These are phyloP conservation scores for Cutaneotrichosporon daszewskae DNA, from an alignment of 1,284 basidiomycete genomes.

Conservation along the genomic window DNA sequence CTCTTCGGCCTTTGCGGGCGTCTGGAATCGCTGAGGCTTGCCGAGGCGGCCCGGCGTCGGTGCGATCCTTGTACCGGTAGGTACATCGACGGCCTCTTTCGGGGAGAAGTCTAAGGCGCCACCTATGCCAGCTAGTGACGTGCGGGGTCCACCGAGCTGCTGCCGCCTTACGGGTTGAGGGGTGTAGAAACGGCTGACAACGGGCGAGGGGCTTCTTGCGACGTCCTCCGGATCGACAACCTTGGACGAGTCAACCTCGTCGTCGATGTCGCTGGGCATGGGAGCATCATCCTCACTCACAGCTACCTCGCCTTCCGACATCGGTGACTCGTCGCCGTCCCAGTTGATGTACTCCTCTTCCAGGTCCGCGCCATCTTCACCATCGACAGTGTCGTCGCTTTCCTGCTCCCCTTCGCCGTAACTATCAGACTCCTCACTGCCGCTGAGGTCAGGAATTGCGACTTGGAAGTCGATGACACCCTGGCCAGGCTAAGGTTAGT, in stretches of 20 bases:
- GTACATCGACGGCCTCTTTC: too few relatives aligned
- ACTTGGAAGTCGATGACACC: conserved; percentile 16
- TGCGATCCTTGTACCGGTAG: conserved; percentile 4
- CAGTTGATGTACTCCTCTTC: conserved; percentile 6
- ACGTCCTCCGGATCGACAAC: conserved; percentile 1
- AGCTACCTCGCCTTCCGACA: neutral
- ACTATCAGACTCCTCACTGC: conserved; percentile 6
- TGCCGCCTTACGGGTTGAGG: conserved; percentile 28
- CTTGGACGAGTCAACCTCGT: conserved; percentile 4
- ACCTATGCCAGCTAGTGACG: conserved; percentile 18
- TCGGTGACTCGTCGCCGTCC: conserved; percentile 4
- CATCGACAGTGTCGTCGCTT: neutral
- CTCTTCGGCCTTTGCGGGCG: neutral
- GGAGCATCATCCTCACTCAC: neutral
- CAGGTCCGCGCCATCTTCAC: conserved; percentile 2
- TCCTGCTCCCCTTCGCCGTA: conserved; percentile 1
- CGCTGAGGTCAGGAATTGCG: conserved; percentile 3
- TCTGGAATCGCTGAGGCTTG: conserved; percentile 3
- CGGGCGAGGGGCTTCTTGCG: neutral
- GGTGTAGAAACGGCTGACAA: conserved; percentile 26
- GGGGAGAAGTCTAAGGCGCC: too few relatives aligned
- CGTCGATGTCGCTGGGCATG: conserved; percentile 7
- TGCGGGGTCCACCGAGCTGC: conserved; percentile 11
- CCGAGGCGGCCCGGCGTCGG: conserved; percentile 13
- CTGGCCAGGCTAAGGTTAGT: conserved; percentile 23